Evolutionary conservation across 768 basidiomycete genomes (phyloP).

Genomic region (Lyophyllum decastes): DNA sequence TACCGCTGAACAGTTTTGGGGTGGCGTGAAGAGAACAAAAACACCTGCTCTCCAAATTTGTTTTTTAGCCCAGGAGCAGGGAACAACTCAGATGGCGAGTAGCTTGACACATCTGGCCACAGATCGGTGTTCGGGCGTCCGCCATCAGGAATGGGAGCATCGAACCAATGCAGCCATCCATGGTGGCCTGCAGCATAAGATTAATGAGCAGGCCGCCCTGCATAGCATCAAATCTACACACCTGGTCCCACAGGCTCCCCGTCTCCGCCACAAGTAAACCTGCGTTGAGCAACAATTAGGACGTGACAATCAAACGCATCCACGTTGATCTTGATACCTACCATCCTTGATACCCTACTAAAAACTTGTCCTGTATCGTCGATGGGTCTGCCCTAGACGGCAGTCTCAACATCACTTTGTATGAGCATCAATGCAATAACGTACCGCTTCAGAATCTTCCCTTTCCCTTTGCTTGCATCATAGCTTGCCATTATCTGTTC

Average conservation of each 20-base stretch:
- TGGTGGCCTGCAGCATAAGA: slow-evolving; percentile 53
- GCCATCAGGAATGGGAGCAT: slow-evolving; percentile 63
- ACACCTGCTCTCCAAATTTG: slow-evolving; percentile 56
- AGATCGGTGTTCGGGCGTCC: slow-evolving; percentile 75
- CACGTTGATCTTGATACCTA: slow-evolving; percentile 29
- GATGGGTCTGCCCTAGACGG: slow-evolving; percentile 60
- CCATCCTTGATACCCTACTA: slow-evolving; percentile 91
- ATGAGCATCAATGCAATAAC: background rate
- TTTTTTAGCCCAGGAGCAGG: slow-evolving; percentile 66
- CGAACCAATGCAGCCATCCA: slow-evolving; percentile 88
- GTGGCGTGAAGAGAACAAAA: slow-evolving; percentile 79
- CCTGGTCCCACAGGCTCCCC: slow-evolving; percentile 68
- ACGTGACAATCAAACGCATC: background rate
- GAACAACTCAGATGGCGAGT: slow-evolving; percentile 70
- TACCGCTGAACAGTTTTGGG: slow-evolving; percentile 69
- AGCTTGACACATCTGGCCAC: slow-evolving; percentile 79
- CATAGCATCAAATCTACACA: slow-evolving; percentile 19
- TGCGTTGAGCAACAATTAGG: slow-evolving; percentile 23
- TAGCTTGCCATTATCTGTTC: slow-evolving; percentile 25
- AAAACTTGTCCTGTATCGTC: slow-evolving; percentile 81
- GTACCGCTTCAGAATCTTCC: slow-evolving; percentile 45
- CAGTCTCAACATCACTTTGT: slow-evolving; percentile 1
- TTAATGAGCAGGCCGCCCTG: background rate
- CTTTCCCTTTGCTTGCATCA: slow-evolving; percentile 21
- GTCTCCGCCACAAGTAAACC: slow-evolving; percentile 75